These are phyloP conservation scores for Coleophoma cylindrospora DNA, from an alignment of 2,329 filamentous ascomycete genomes.

Conservation along the genomic window DNA sequence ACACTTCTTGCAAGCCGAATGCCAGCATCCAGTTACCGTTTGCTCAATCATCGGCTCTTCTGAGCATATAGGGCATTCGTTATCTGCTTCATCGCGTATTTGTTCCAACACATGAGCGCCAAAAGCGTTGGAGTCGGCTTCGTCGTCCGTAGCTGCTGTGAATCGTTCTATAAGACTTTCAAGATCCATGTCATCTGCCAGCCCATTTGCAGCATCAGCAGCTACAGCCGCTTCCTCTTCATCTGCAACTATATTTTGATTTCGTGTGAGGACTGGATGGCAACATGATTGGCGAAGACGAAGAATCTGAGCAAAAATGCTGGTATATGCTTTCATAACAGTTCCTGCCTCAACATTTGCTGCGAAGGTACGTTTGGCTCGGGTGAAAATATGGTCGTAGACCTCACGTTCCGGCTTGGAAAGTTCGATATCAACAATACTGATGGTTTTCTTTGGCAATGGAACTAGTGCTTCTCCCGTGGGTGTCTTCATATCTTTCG, in stretches of 20 bases:
- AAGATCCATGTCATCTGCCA: conserved; percentile 95
- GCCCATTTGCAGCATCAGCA: conserved; percentile 72
- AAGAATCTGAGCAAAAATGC: conserved; percentile 94
- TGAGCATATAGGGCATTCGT: conserved; percentile 90
- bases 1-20: conserved; percentile 92
- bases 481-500: conserved; percentile 97
- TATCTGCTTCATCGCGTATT: conserved; percentile 82
- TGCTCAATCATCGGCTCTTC: conserved; percentile 96
- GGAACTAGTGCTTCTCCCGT: conserved; percentile 77
- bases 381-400: conserved; percentile 83
- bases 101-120: conserved; percentile 84
- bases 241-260: conserved; percentile 77
- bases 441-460: conserved; percentile 72
- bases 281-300: conserved; percentile 91
- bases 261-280: conserved; percentile 84
- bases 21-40: conserved; percentile 94
- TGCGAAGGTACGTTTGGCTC: conserved; percentile 78
- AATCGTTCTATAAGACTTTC: conserved; percentile 81
- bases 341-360: conserved; percentile 88
- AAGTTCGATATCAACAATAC: conserved; percentile 84
- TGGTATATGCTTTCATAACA: conserved; percentile 91
- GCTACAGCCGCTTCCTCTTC: conserved; percentile 78
- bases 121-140: conserved; percentile 64
- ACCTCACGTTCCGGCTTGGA: conserved; percentile 82
- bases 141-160: conserved; percentile 59